phyloP scores from a whole-genome alignment of 345 rosid genomes.

The Crucihimalaya himalaica region DNA sequence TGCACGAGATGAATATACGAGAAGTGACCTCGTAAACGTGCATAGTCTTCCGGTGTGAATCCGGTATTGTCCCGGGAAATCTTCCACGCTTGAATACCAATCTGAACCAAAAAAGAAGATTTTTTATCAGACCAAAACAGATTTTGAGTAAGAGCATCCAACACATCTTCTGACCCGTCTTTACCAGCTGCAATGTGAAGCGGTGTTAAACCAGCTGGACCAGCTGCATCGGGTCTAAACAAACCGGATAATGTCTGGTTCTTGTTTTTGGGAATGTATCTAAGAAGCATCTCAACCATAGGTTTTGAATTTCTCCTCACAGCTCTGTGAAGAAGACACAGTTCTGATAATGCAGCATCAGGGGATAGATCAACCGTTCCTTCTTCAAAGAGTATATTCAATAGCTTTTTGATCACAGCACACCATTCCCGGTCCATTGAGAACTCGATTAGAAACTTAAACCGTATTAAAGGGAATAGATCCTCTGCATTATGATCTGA shows the following conservation, averaged over 20 bases:
- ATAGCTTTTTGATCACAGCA: constrained; percentile 77
- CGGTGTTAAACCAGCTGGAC: constrained; percentile 97
- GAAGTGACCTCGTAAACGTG: constrained; percentile 12
- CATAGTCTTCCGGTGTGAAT: constrained; percentile 20
- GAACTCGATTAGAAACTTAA: constrained; percentile 89
- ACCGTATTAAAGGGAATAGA: constrained; percentile 61
- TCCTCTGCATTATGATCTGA: constrained; percentile 60
- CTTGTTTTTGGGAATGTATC: constrained; percentile 51
- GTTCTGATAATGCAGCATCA: constrained; percentile 58
- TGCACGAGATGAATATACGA: constrained; percentile 11
- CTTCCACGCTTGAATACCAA: constrained; percentile 7
- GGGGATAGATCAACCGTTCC: constrained; percentile 52
- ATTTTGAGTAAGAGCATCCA: constrained; percentile 78
- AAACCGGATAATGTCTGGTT: constrained; percentile 29
- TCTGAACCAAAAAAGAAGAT: neutral
- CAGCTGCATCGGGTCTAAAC: constrained; percentile 78
- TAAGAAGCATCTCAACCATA: constrained; percentile 75
- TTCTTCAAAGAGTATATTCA: constrained; percentile 66
- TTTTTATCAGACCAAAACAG: neutral
- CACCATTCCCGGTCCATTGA: constrained; percentile 97
- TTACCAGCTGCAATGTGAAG: constrained; percentile 98
- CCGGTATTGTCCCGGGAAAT: neutral
- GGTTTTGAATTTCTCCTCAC: constrained; percentile 83
- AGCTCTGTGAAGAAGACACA: constrained; percentile 91
- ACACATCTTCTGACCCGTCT: constrained; percentile 88